These are phyloP conservation scores for Chrysoporthe deuterocubensis DNA, from an alignment of 2,329 filamentous ascomycete genomes.

Conservation along the genomic window DNA sequence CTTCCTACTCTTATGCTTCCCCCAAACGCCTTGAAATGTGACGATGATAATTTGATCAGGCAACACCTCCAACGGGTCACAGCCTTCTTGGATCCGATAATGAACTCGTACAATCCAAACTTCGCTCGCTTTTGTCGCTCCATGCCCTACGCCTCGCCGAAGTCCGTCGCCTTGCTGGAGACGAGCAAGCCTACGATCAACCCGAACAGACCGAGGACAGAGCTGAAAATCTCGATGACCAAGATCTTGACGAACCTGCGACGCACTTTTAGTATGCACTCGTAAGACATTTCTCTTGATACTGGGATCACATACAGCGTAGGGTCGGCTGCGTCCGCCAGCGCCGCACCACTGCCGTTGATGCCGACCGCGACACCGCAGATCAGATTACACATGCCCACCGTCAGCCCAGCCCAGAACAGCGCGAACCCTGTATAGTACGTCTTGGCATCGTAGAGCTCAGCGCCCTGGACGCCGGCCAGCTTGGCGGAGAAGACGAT, in stretches of 20 bases:
- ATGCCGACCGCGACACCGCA: conserved; percentile 97
- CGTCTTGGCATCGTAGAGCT: conserved; percentile 73
- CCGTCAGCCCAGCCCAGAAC: conserved; percentile 94
- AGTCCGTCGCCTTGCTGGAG: conserved; percentile 80
- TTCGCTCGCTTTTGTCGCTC: neutral
- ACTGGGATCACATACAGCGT: conserved; percentile 68
- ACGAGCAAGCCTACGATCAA: conserved; percentile 92
- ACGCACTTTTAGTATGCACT: conserved; percentile 32
- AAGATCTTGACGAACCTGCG: conserved; percentile 95
- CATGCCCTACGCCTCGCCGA: conserved; percentile 48
- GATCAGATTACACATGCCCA: conserved; percentile 93
- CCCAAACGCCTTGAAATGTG: conserved; percentile 29
- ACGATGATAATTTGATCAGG: conserved; percentile 27
- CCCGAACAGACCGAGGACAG: conserved; percentile 93
- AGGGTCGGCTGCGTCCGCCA: conserved; percentile 93
- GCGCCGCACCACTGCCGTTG: conserved; percentile 93
- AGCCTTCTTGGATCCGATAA: neutral
- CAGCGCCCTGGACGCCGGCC: conserved; percentile 64
- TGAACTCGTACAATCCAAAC: conserved; percentile 17
- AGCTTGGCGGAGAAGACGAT: conserved; percentile 97
- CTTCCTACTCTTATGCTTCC: conserved; percentile 26
- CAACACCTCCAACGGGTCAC: conserved; percentile 8
- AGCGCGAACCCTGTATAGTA: conserved; percentile 95
- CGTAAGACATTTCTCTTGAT: neutral
- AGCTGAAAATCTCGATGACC: conserved; percentile 99